These are phyloP conservation scores for Heliosperma pusillum DNA, from an alignment of 148 eudicot genomes.

Conservation along the genomic window DNA sequence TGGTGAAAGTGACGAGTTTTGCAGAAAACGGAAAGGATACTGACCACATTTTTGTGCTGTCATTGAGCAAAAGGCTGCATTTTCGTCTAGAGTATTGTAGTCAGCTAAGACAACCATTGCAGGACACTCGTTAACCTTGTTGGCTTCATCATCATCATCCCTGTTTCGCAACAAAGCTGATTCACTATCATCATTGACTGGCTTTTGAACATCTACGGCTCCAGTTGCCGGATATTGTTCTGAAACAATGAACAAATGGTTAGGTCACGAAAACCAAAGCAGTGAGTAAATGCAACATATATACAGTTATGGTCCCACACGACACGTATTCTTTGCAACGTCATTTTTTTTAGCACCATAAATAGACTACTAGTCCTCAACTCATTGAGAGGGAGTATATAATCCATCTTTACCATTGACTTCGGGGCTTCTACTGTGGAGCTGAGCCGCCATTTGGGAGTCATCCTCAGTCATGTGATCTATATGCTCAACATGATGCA, in stretches of 20 bases:
- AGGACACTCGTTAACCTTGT: conserved; percentile 2
- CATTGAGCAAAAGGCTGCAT: not conserved
- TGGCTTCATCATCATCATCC: not conserved
- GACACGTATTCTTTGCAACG: too few relatives aligned
- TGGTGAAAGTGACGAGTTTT: not conserved
- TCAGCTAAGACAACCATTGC: not conserved
- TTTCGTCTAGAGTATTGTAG: not conserved
- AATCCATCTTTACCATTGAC: conserved; percentile 18
- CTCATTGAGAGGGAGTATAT: not conserved
- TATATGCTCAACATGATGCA: not conserved
- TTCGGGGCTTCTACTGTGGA: not conserved
- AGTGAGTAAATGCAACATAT: too few relatives aligned
- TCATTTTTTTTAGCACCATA: too few relatives aligned
- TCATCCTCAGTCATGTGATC: not conserved
- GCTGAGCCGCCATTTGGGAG: not conserved
- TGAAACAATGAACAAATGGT: too few relatives aligned
- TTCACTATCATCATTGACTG: not conserved
- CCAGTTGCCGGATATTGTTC: too few relatives aligned
- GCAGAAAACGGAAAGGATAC: not conserved
- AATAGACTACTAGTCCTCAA: too few relatives aligned
- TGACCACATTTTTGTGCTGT: not conserved
- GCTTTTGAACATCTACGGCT: not conserved
- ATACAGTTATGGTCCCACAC: too few relatives aligned
- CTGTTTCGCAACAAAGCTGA: not conserved
- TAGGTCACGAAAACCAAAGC: too few relatives aligned